These are phyloP conservation scores for Ophiostoma triangulosporum DNA, from an alignment of 2,329 filamentous ascomycete genomes.

Conservation along the genomic window DNA sequence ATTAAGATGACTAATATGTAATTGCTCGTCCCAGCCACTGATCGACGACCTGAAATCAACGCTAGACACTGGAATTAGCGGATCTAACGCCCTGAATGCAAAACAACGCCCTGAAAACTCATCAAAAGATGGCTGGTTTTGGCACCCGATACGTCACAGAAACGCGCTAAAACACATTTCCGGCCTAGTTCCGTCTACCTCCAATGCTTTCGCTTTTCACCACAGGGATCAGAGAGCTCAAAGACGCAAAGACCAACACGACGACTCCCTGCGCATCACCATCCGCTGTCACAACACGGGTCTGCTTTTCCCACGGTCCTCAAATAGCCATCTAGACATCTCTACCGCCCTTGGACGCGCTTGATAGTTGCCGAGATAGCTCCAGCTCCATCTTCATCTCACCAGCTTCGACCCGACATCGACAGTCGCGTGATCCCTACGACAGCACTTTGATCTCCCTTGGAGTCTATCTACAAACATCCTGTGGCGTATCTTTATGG, in stretches of 20 bases:
- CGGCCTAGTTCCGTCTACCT: not conserved
- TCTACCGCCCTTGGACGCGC: too few species aligned
- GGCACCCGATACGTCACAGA: constrained; percentile 8
- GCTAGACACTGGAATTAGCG: not conserved
- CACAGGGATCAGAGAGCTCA: not conserved
- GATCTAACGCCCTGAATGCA: not conserved
- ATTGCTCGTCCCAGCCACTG: too few species aligned
- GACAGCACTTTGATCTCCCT: not conserved
- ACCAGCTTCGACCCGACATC: not conserved
- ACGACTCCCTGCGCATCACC: not conserved
- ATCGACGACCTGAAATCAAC: too few species aligned
- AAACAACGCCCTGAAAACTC: not conserved
- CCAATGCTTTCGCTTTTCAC: constrained; percentile 2
- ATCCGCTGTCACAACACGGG: not conserved
- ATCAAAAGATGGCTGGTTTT: constrained; percentile 5
- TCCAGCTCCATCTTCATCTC: not conserved
- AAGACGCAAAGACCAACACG: not conserved
- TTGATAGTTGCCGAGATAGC: not conserved
- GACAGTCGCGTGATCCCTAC: not conserved
- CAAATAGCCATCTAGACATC: too few species aligned
- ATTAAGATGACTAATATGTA: too few species aligned
- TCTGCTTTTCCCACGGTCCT: not conserved
- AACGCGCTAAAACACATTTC: not conserved
- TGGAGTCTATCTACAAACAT: too few species aligned
- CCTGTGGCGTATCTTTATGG: not conserved